phyloP scores from a whole-genome alignment of 73 alveolate species.

The Paramecium tetraurelia region DNA sequence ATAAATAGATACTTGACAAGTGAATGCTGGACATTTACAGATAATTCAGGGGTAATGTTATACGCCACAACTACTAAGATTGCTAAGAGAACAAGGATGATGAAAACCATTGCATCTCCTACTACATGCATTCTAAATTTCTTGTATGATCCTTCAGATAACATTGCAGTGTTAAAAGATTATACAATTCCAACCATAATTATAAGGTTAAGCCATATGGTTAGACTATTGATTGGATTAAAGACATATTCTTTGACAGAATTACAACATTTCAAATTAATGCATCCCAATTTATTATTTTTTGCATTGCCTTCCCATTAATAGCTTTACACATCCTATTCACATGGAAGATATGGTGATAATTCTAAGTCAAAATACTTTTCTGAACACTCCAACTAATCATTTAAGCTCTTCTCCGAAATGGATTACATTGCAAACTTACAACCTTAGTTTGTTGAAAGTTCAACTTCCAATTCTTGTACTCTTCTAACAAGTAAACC shows the following conservation, averaged over 20 bases:
- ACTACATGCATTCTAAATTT: background rate
- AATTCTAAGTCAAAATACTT: background rate
- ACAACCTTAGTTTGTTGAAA: background rate
- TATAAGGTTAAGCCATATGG: background rate
- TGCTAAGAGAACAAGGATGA: background rate
- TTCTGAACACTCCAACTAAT: background rate
- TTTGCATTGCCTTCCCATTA: background rate
- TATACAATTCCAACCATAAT: background rate
- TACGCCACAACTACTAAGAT: conserved; percentile 5
- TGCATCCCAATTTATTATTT: background rate
- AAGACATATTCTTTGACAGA: background rate
- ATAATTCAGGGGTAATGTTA: background rate
- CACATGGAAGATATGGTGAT: conserved; percentile 1
- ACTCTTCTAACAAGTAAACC: background rate
- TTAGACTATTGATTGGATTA: background rate
- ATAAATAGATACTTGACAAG: background rate
- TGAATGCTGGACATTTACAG: background rate
- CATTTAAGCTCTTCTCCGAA: background rate
- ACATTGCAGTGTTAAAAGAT: background rate
- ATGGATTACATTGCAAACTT: background rate
- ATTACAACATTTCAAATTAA: background rate
- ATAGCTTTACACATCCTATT: background rate
- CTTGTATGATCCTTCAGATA: background rate
- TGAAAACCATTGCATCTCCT: background rate
- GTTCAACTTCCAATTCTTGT: background rate